These are phyloP conservation scores for Trametes villosa DNA, from an alignment of 768 basidiomycete genomes.

Conservation along the genomic window DNA sequence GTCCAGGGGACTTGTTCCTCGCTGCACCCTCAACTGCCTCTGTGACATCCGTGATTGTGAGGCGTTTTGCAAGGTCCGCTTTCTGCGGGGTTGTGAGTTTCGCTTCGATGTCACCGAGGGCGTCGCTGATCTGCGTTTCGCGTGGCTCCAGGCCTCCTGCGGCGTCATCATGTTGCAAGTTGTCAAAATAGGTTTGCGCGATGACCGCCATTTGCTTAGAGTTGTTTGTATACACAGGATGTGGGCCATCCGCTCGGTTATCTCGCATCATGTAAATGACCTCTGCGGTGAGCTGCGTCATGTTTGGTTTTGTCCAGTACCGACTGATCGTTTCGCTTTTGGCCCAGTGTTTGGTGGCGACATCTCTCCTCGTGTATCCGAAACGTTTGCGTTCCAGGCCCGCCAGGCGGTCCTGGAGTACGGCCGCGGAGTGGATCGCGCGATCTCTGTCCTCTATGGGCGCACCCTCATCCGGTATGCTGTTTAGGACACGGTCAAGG, in stretches of 20 bases:
- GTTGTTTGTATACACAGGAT: not conserved
- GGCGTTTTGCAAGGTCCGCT: not conserved
- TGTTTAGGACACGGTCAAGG: not conserved
- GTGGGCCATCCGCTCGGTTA: not conserved
- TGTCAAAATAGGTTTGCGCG: not conserved
- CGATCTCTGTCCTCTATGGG: not conserved
- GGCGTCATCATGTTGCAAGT: not conserved
- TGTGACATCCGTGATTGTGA: not conserved
- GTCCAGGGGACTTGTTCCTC: conserved; percentile 4
- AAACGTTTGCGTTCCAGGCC: not conserved
- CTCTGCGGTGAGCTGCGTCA: not conserved
- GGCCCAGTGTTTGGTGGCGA: not conserved
- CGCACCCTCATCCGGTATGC: not conserved
- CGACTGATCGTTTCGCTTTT: not conserved
- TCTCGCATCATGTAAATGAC: not conserved
- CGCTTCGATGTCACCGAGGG: not conserved
- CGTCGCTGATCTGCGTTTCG: not conserved
- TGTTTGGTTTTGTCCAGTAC: not conserved
- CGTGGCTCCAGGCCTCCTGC: not conserved
- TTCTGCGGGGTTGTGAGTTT: not conserved
- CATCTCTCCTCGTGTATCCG: not conserved
- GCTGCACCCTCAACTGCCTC: not conserved
- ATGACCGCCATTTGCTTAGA: not conserved
- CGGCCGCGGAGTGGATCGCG: not conserved
- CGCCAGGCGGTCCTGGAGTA: not conserved